A percentile compares a stretch with the other conserved stretches of the same genome.
Conservation (phyloP, 345 rosid genomes). For the Lagerstroemia speciosa region DNA sequence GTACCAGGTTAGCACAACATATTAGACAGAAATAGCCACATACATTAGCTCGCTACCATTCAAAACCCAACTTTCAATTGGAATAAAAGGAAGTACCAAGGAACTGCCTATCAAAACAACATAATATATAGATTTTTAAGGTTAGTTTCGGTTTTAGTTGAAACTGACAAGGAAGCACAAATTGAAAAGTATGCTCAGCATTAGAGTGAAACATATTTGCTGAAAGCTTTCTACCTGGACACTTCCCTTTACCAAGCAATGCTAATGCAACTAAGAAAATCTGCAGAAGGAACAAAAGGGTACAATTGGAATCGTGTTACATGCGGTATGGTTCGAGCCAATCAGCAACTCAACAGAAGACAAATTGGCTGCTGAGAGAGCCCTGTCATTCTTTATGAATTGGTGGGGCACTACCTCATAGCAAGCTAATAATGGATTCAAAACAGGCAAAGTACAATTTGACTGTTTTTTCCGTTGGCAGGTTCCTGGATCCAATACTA, state of each 20-base stretch:
- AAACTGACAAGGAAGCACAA: background rate
- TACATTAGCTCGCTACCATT: background rate
- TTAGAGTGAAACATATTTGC: background rate
- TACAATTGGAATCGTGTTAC: constrained; percentile 49
- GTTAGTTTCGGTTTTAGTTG: background rate
- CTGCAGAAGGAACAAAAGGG: constrained; percentile 48
- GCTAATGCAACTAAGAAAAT: background rate
- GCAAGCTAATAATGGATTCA: background rate
- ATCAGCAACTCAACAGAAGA: constrained; percentile 40
- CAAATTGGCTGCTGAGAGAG: constrained; percentile 48
- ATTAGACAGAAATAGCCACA: background rate
- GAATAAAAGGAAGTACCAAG: background rate
- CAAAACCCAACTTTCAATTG: background rate
- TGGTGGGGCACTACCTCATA: constrained; percentile 26
- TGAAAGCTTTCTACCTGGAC: background rate
- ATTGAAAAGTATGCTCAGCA: background rate
- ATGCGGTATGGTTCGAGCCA: constrained; percentile 52
- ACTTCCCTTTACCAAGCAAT: background rate
- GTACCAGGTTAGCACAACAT: constrained; percentile 42
- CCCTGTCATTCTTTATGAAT: constrained; percentile 46
- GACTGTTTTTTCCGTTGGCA: constrained; percentile 14
- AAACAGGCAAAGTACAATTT: background rate
- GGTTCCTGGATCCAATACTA: constrained; percentile 65
- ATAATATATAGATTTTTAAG: background rate
- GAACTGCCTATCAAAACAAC: background rate